Evolutionary conservation across 495 filamentous ascomycete species (phyloP).

Genomic region (Xylaria scruposa): DNA sequence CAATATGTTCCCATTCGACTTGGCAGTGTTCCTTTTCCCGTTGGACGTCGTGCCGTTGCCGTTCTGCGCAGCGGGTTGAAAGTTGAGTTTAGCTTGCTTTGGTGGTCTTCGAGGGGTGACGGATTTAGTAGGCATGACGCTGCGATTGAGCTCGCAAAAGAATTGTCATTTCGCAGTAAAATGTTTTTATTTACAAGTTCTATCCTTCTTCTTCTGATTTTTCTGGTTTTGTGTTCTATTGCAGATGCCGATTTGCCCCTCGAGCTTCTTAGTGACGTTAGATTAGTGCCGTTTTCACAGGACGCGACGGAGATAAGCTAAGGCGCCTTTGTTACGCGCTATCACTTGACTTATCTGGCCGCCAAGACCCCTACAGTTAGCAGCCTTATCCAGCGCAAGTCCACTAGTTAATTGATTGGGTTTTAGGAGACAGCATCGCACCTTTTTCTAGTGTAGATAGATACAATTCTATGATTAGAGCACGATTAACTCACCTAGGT

Average conservation of each 20-base stretch:
- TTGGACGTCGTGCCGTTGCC: conserved; percentile 25
- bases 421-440: too few relatives aligned
- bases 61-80: conserved; percentile 26
- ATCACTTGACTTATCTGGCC: conserved; percentile 20
- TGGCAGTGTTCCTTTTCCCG: conserved; percentile 37
- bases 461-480: too few relatives aligned
- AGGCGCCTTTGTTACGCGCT: conserved; percentile 22
- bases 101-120: conserved; percentile 33
- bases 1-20: conserved; percentile 71
- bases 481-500: too few relatives aligned
- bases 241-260: conserved; percentile 21
- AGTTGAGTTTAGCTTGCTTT: conserved; percentile 36
- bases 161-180: not conserved
- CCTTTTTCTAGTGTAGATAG: too few relatives aligned
- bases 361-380: not conserved
- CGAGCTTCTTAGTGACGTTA: conserved; percentile 20
- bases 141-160: not conserved
- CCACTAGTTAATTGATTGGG: too few relatives aligned
- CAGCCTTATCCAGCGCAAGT: too few relatives aligned
- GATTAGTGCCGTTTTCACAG: not conserved
- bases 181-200: not conserved
- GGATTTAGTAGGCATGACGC: conserved; percentile 30
- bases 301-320: conserved; percentile 12
- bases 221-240: not conserved
- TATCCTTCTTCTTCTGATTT: too few relatives aligned